Evolutionary conservation across 805 yeast genomes (phyloP).

Genomic region (Candida manassasensis): DNA sequence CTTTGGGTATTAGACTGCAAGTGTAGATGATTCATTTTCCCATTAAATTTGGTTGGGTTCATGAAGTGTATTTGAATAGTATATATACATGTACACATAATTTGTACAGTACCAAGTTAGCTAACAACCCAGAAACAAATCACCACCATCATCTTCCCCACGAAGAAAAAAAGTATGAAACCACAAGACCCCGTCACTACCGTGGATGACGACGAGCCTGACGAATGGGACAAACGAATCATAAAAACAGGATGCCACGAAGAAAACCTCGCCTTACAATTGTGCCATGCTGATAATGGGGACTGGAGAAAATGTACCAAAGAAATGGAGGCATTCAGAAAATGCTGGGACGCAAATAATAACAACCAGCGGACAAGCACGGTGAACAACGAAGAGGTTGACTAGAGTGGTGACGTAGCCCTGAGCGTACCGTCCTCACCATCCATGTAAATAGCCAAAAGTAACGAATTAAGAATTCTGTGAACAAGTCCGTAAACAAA

Average conservation of each 20-base stretch:
- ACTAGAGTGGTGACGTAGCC: conserved; percentile 5
- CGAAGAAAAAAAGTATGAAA: background rate
- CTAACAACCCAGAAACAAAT: background rate
- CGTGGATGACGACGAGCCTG: conserved; percentile 37
- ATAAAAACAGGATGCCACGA: conserved; percentile 40
- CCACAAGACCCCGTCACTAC: background rate
- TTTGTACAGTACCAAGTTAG: background rate
- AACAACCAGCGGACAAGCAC: conserved; percentile 48
- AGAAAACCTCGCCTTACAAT: conserved; percentile 35
- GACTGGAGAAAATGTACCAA: conserved; percentile 39
- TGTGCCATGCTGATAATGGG: conserved; percentile 44
- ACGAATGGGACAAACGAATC: conserved; percentile 46
- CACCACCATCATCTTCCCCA: background rate
- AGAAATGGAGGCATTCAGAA: conserved; percentile 52
- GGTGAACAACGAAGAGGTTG: conserved; percentile 25
- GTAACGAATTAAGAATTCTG: conserved; percentile 1
- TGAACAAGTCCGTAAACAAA: no score
- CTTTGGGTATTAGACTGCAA: conserved; percentile 30
- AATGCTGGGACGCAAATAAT: conserved; percentile 58
- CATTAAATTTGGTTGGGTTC: conserved; percentile 47
- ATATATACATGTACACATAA: conserved; percentile 3
- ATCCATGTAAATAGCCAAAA: conserved; percentile 5
- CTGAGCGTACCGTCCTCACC: conserved; percentile 5
- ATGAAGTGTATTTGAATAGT: conserved; percentile 10
- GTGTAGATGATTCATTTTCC: conserved; percentile 41